A percentile compares a stretch with the other conserved stretches of the same genome.
These are phyloP conservation scores for Cutaneotrichosporon daszewskae DNA, from an alignment of 1,284 basidiomycete species.

Conservation along the genomic window DNA sequence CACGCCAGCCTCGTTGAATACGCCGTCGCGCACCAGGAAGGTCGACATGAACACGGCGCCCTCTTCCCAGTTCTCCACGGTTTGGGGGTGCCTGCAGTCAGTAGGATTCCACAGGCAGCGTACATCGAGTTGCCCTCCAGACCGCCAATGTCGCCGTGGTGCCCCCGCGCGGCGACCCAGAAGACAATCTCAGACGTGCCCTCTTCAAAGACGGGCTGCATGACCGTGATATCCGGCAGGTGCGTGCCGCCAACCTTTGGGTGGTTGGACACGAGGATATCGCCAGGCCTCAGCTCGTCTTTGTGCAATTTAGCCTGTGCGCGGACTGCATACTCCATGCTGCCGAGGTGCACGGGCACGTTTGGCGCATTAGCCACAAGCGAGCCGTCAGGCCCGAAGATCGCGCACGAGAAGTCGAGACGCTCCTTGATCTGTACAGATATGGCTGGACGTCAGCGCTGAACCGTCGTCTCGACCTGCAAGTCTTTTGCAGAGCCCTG, in stretches of 20 bases:
- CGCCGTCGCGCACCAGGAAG: conserved; percentile 20
- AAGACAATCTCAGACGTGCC: conserved; percentile 31
- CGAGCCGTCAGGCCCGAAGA: conserved; percentile 49
- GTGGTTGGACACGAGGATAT: conserved; percentile 51
- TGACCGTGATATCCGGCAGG: conserved; percentile 37
- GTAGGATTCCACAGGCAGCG: too few species aligned
- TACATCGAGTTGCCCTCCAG: conserved; percentile 65
- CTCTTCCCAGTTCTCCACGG: conserved; percentile 86
- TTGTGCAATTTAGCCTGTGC: conserved; percentile 44
- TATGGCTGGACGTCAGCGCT: conserved; percentile 45
- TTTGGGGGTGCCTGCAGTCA: conserved; percentile 85
- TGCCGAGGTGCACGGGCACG: conserved; percentile 52
- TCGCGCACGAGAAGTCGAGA: conserved; percentile 50
- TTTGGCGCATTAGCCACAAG: conserved; percentile 53
- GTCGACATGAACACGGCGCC: neutral
- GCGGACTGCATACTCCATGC: conserved; percentile 38
- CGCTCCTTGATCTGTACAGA: conserved; percentile 41
- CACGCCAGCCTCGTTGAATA: conserved; percentile 20
- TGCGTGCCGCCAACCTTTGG: conserved; percentile 36
- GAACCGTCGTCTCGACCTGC: too few species aligned
- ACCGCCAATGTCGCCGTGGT: conserved; percentile 37
- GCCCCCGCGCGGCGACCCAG: conserved; percentile 32
- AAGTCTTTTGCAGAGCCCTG: conserved; percentile 49
- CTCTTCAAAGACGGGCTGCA: conserved; percentile 35
- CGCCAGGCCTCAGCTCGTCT: conserved; percentile 41